A percentile compares a stretch with the other conserved stretches of the same genome.
phyloP scores from a whole-genome alignment of 257 asterid genomes.

The Solanum virginianum region DNA sequence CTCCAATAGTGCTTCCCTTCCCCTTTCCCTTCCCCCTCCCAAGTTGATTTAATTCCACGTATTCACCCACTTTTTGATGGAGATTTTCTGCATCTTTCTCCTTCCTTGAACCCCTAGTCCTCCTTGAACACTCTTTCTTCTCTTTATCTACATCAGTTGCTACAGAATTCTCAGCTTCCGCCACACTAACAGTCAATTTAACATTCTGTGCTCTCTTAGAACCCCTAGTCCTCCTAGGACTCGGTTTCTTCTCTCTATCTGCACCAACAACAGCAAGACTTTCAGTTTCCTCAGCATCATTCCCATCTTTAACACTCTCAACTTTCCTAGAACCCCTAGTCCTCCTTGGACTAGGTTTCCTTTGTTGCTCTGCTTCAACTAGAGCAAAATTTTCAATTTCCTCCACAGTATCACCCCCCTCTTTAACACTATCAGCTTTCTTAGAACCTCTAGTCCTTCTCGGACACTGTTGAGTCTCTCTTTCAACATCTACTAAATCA shows the following conservation, averaged over 20 bases:
- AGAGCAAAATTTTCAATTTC: constrained; percentile 1
- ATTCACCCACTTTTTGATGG: background rate
- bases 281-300: background rate
- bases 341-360: background rate
- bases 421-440: background rate
- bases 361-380: constrained; percentile 12
- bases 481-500: background rate
- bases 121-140: constrained; percentile 19
- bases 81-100: background rate
- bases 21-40: background rate
- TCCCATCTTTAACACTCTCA: constrained; percentile 1
- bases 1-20: background rate
- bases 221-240: constrained; percentile 1
- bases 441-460: constrained; percentile 6
- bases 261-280: constrained; percentile 4
- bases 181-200: background rate
- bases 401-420: background rate
- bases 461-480: background rate
- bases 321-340: background rate
- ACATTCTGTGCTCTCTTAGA: background rate
- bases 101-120: constrained; percentile 25
- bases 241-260: background rate
- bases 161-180: background rate
- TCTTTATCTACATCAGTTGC: background rate
- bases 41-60: background rate